Base-by-base conservation (phyloP, 371 early-diverging fungal species). In the Mortierella sp. region DNA sequence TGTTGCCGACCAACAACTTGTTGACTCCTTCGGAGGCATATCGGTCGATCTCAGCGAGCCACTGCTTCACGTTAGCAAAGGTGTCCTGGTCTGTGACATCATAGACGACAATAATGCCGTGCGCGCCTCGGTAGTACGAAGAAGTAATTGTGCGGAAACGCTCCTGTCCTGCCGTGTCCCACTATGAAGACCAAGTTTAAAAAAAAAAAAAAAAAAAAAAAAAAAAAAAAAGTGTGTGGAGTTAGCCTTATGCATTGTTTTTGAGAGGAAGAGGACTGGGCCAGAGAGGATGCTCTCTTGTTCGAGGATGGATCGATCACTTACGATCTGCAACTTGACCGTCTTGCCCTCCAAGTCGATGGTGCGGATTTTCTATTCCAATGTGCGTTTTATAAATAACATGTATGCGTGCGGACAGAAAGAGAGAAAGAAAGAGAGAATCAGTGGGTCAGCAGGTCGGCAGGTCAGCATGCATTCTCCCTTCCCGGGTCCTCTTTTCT, bases 81-180 rank as follows among this genome's bases (percentile, higher is more conserved):
- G 96, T 93, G 60, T 98, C 93, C 75, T 90, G 89, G 84, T 99
- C 98, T 5, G 97, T 96, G 47, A 98, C 96, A 83, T 99, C 99
- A 84, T 99, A 99, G 15, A 98, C 98, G 53, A 99, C 92, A 72
- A 99, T 90, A 62, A 99, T 98, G 51, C 99, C 99, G 87, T 98
- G 96, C 47, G 99, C 99, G 19, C 98, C 98, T 62, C 99, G 88
- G 86, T 98, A 98, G 88, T 99, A 99, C 57, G 97, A 97, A 0
- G 97, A 96, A 44, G 99, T 98, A 66, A 99, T 98, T 14, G 99
- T 97, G 69, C 98, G 91, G 92, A 99, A 99, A 73, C 99, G 92
- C 83, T 99, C 99, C 88, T 99, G 99, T 25, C 99, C 99, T 37
- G 99, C 99, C 11, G 99, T 99, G 84, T 99, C 99, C 99, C 99